Base-by-base conservation (phyloP, 306 rosid genomes). In the Quercus parvula region DNA sequence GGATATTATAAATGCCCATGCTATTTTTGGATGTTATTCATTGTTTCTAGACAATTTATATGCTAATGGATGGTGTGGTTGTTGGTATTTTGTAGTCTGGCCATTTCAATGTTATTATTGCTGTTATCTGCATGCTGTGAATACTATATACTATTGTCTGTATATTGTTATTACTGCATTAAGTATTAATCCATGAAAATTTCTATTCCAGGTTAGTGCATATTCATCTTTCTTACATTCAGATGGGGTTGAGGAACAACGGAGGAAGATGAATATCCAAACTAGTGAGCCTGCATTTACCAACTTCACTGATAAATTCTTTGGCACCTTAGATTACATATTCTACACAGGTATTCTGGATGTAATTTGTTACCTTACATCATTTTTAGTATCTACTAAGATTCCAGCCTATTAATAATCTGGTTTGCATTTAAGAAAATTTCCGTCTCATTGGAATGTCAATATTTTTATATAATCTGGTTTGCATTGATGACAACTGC, bases 291-390 rank as follows among this genome's bases (percentile, higher is more conserved):
- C 87, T 12, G 2, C 38, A 19, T 79, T 79, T 67, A 84, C 81
- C 15, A 46, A 41, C 57, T n/a, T 6, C 14, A 55, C 75, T 12
- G 2, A 13, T 75, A 1, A 19, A 5, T 79, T 56, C 59, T 19
- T 19, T 2, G 79, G 78, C 54, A 79, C 87, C 35, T 41, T 79
- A 17, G 87, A 84, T 76, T 84, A 79, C 59, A 76, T 84, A 20
- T 84, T 79, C 71, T 79, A 52, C 57, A 46, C 87, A 79, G 81
- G 84, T 79, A 70, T 55, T 57, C 58, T 19, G 2, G 2, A 31
- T 55, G 5, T 18, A 5, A 19, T 81, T n/a, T 75, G 11, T 63
- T 57, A 55, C 38, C 59, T 4, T 55, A 46, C 35, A 3, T n/a
- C 1, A n/a, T 20, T 58, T 58, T 24, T 58, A n/a, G 25, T 58